phyloP scores from a whole-genome alignment of 2,329 filamentous ascomycete genomes.

The Penicillium sp. region DNA sequence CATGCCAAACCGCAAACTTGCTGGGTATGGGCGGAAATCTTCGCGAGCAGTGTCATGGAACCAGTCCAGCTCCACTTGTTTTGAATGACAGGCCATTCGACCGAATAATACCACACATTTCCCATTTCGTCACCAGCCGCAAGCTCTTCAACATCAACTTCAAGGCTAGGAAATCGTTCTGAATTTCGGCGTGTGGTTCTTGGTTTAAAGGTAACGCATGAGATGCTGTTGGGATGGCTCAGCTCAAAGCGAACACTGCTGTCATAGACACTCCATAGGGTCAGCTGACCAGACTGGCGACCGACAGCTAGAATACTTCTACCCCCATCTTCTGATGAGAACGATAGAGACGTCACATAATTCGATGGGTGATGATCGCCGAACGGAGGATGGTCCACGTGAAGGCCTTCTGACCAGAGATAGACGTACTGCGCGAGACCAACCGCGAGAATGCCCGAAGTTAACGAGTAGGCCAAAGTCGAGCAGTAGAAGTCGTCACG shows the following conservation, averaged over 20 bases:
- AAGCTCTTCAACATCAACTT: conserved; percentile 76
- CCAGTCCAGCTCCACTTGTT: conserved; percentile 75
- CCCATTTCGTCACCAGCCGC: conserved; percentile 84
- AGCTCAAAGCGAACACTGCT: conserved; percentile 73
- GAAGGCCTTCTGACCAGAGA: conserved; percentile 79
- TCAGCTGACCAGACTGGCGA: conserved; percentile 74
- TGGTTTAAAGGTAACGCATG: conserved; percentile 82
- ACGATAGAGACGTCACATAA: conserved; percentile 82
- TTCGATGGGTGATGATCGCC: conserved; percentile 53
- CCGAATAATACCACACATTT: conserved; percentile 81
- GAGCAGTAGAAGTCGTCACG: conserved; percentile 97
- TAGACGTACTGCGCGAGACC: conserved; percentile 80
- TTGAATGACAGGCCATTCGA: conserved; percentile 73
- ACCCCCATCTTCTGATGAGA: conserved; percentile 77
- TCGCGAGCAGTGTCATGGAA: conserved; percentile 74
- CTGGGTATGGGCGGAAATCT: conserved; percentile 78
- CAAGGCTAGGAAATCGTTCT: conserved; percentile 50
- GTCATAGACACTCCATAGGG: conserved; percentile 74
- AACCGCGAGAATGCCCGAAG: conserved; percentile 77
- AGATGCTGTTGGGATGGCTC: conserved; percentile 71
- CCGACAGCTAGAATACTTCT: conserved; percentile 85
- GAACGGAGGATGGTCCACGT: conserved; percentile 65
- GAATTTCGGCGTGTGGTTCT: conserved; percentile 57
- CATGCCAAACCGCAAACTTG: conserved; percentile 94
- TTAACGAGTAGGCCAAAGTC: conserved; percentile 79